Evolutionary conservation across 768 basidiomycete genomes (phyloP).

Genomic region (Suillus placidus): DNA sequence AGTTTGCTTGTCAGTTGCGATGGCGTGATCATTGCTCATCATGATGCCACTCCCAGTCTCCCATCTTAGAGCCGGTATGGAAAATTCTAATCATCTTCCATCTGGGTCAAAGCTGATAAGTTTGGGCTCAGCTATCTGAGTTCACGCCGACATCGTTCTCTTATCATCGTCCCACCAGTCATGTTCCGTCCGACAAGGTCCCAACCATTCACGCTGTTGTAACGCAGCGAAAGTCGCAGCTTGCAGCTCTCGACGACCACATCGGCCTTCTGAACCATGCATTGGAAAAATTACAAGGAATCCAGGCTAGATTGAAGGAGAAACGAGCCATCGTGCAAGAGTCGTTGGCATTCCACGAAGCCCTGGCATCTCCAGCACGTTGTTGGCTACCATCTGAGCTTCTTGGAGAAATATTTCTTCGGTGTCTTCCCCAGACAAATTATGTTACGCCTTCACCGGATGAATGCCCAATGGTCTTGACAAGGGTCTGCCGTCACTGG

Average conservation of each 20-base stretch:
- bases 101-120: neutral
- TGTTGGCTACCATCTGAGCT: conserved; percentile 32
- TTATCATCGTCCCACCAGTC: conserved; percentile 11
- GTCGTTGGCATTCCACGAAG: conserved; percentile 28
- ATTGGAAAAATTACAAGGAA: conserved; percentile 21
- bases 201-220: conserved; percentile 23
- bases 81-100: neutral
- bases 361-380: conserved; percentile 22
- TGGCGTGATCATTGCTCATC: conserved; percentile 39
- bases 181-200: conserved; percentile 20
- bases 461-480: conserved; percentile 30
- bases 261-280: conserved; percentile 21
- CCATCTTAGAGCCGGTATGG: conserved; percentile 23
- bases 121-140: conserved; percentile 10
- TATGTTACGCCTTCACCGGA: conserved; percentile 27
- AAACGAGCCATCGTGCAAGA: conserved; percentile 18
- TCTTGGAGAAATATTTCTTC: conserved; percentile 32
- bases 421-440: conserved; percentile 27
- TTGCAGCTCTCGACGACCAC: conserved; percentile 24
- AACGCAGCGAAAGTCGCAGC: conserved; percentile 22
- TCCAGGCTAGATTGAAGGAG: conserved; percentile 24
- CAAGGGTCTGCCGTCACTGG: conserved; percentile 34
- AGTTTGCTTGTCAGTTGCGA: conserved; percentile 18
- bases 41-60: conserved; percentile 10
- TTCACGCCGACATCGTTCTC: conserved; percentile 26